A percentile compares a stretch with the other conserved stretches of the same genome.
These are phyloP conservation scores for Diplogelasinospora grovesii DNA, from an alignment of 495 filamentous ascomycete species.

Conservation along the genomic window DNA sequence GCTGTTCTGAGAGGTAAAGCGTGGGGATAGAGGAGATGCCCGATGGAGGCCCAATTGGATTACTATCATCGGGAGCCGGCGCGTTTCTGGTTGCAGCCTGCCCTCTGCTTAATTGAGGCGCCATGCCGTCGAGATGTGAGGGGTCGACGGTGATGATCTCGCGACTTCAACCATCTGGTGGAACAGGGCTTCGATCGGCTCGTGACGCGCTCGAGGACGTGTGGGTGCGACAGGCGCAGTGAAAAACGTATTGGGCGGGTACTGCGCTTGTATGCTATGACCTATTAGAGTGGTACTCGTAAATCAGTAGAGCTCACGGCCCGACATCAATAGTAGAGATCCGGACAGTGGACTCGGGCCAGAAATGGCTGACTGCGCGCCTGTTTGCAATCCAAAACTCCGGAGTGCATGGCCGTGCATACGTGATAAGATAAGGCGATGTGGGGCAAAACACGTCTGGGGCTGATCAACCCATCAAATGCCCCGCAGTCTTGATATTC, in stretches of 20 bases:
- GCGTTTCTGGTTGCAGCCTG: conserved; percentile 8
- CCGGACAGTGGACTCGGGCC: no score
- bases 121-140: conserved; percentile 10
- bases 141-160: no score
- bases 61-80: conserved; percentile 7
- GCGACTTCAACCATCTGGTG: background rate
- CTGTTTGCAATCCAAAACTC: background rate
- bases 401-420: background rate
- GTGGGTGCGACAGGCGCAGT: background rate
- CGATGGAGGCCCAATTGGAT: conserved; percentile 29
- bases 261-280: background rate
- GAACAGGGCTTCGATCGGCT: no score
- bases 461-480: background rate
- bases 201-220: no score
- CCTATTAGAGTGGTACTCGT: no score
- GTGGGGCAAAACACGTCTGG: conserved; percentile 1
- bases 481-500: background rate
- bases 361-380: no score
- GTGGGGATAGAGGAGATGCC: conserved; percentile 33
- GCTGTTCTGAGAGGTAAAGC: conserved; percentile 35
- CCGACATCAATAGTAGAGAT: no score
- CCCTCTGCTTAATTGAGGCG: conserved; percentile 13
- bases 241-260: background rate
- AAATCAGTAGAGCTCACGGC: no score
- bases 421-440: conserved; percentile 7